Conservation (phyloP, 2,329 filamentous ascomycete genomes). For the Penicillium olsonii region DNA sequence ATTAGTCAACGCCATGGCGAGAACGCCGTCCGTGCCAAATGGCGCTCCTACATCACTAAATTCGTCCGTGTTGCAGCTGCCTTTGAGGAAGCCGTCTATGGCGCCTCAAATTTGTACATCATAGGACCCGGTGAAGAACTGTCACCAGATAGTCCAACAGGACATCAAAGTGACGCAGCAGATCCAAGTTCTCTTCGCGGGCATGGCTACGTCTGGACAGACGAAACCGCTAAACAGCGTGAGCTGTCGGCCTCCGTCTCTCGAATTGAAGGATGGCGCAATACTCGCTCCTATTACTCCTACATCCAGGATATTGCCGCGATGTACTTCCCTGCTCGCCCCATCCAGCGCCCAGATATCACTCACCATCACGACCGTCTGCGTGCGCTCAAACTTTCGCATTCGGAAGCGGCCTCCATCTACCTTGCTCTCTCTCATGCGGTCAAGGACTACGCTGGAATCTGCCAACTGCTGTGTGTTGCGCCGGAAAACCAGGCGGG, state of each 20-base stretch:
- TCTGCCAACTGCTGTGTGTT: slow-evolving; percentile 78
- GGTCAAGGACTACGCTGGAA: slow-evolving; percentile 78
- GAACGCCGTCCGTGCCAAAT: slow-evolving; percentile 85
- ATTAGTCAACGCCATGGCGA: slow-evolving; percentile 87
- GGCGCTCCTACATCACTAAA: slow-evolving; percentile 90
- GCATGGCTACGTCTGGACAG: slow-evolving; percentile 93
- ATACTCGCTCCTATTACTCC: slow-evolving; percentile 91
- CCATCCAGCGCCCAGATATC: slow-evolving; percentile 62
- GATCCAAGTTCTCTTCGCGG: slow-evolving; percentile 64
- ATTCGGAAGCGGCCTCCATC: slow-evolving; percentile 76
- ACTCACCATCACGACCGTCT: slow-evolving; percentile 92
- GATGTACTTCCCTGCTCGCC: slow-evolving; percentile 40
- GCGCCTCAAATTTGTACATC: slow-evolving; percentile 78
- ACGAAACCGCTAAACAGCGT: slow-evolving; percentile 75
- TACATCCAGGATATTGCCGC: slow-evolving; percentile 73
- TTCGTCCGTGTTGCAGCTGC: slow-evolving; percentile 90
- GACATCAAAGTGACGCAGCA: slow-evolving; percentile 34
- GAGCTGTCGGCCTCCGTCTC: slow-evolving; percentile 91
- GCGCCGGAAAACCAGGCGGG: slow-evolving; percentile 84
- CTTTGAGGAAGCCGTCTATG: slow-evolving; percentile 95
- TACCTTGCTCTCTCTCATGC: slow-evolving; percentile 78
- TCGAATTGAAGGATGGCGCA: slow-evolving; percentile 94
- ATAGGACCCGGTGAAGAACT: slow-evolving; percentile 72
- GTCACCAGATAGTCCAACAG: slow-evolving; percentile 54
- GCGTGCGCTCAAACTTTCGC: slow-evolving; percentile 74